Conservation (phyloP, 2,329 filamentous ascomycete species). For the Diplodia seriata region DNA sequence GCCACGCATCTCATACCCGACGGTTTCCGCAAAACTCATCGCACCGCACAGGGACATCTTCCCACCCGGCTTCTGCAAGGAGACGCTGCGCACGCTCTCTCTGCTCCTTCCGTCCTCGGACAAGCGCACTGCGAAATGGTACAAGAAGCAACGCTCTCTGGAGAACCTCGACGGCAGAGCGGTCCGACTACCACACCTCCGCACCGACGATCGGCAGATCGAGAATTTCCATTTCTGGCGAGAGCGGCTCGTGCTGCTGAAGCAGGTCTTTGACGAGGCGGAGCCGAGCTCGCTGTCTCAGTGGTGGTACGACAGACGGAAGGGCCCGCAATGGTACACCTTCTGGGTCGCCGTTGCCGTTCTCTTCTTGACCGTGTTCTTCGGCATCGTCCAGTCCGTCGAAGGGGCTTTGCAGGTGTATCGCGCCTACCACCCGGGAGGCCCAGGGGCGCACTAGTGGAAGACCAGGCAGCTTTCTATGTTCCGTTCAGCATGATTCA, state of each 20-base stretch:
- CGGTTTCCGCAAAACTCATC: conserved; percentile 11
- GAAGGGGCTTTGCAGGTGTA: conserved; percentile 52
- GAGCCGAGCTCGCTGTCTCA: conserved; percentile 46
- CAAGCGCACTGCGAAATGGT: conserved; percentile 38
- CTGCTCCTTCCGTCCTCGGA: conserved; percentile 49
- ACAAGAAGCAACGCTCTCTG: conserved; percentile 31
- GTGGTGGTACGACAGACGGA: conserved; percentile 55
- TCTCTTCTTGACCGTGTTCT: conserved; percentile 47
- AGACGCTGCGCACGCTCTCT: conserved; percentile 49
- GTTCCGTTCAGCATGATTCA: no score
- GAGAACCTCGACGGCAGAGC: conserved; percentile 41
- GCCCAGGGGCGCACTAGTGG: background rate
- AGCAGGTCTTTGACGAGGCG: conserved; percentile 52
- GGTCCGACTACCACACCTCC: conserved; percentile 42
- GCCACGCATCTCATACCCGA: background rate
- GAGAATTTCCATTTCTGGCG: conserved; percentile 51
- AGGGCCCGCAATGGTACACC: conserved; percentile 55
- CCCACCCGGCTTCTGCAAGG: conserved; percentile 44
- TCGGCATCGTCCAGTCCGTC: conserved; percentile 53
- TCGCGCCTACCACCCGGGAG: conserved; percentile 30
- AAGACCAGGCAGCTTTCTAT: no score
- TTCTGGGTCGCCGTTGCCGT: conserved; percentile 55
- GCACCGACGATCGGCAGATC: conserved; percentile 44
- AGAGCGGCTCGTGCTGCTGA: conserved; percentile 53
- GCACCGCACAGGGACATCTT: conserved; percentile 38